These are phyloP conservation scores for Larix kaempferi DNA, from an alignment of 75 land plant species.

Conservation along the genomic window DNA sequence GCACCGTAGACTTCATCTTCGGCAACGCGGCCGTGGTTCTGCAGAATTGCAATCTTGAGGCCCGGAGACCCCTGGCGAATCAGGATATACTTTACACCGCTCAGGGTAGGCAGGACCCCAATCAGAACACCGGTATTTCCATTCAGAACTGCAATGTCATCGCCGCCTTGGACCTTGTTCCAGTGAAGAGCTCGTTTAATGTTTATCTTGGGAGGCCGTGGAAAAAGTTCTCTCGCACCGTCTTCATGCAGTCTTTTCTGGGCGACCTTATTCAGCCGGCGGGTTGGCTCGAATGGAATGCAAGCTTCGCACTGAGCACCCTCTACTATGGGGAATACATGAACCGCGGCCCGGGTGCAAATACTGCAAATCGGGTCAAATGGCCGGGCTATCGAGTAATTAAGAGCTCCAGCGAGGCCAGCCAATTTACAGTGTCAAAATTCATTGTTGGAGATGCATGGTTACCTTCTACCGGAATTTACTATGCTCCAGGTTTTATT, in stretches of 20 bases:
- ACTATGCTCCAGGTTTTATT: not conserved
- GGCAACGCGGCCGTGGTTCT: slow-evolving; percentile 28
- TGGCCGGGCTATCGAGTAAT: slow-evolving; percentile 18
- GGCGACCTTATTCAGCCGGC: slow-evolving; percentile 22
- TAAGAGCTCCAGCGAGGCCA: not conserved
- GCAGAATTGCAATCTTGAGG: slow-evolving; percentile 23
- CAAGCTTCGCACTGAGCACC: slow-evolving; percentile 14
- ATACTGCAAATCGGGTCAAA: slow-evolving; percentile 10
- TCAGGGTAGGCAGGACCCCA: slow-evolving; percentile 23
- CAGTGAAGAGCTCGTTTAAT: not conserved
- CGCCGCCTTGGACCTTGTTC: slow-evolving; percentile 5
- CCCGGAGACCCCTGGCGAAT: slow-evolving; percentile 5
- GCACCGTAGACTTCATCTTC: slow-evolving; percentile 47
- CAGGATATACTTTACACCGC: slow-evolving; percentile 36
- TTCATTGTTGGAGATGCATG: slow-evolving; percentile 20
- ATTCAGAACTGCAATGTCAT: slow-evolving; percentile 13
- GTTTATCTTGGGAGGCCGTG: slow-evolving; percentile 28
- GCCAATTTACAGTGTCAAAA: slow-evolving; percentile 20
- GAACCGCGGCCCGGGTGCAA: slow-evolving; percentile 27
- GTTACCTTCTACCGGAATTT: slow-evolving; percentile 15
- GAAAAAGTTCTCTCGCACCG: slow-evolving; percentile 24
- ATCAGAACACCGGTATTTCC: slow-evolving; percentile 18
- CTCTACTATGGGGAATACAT: slow-evolving; percentile 34
- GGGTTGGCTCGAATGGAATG: slow-evolving; percentile 39
- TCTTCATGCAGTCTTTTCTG: slow-evolving; percentile 21